These are phyloP conservation scores for Plantago major DNA, from an alignment of 257 asterid species.

Conservation along the genomic window DNA sequence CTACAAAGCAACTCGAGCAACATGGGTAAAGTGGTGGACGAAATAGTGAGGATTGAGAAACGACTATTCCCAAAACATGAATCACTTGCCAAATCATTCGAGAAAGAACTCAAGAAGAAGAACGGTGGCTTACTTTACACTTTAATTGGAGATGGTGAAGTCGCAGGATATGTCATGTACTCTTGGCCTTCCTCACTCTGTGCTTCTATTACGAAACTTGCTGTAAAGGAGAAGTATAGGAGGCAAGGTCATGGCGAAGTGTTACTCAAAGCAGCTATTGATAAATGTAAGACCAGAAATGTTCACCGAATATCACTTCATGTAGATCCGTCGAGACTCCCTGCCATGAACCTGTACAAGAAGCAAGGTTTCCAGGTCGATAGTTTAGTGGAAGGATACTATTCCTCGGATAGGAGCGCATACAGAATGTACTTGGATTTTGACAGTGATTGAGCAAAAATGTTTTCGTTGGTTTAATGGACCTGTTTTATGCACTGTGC, in stretches of 20 bases:
- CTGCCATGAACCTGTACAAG: slow-evolving; percentile 73
- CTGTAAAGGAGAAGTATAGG: slow-evolving; percentile 74
- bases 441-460: slow-evolving; percentile 25
- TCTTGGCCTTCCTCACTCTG: slow-evolving; percentile 77
- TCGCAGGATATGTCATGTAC: slow-evolving; percentile 79
- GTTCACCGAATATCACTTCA: slow-evolving; percentile 71
- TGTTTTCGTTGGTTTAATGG: neutral
- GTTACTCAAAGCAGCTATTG: slow-evolving; percentile 63
- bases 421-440: slow-evolving; percentile 82
- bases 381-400: slow-evolving; percentile 58
- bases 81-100: slow-evolving; percentile 70
- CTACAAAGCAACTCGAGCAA: slow-evolving; percentile 48
- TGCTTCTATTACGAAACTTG: slow-evolving; percentile 81
- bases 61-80: slow-evolving; percentile 84
- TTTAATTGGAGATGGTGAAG: slow-evolving; percentile 43
- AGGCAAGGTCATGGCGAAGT: slow-evolving; percentile 75
- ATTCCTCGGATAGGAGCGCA: slow-evolving; percentile 70
- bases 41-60: slow-evolving; percentile 73
- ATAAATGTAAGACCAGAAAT: slow-evolving; percentile 65
- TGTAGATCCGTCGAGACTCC: slow-evolving; percentile 70
- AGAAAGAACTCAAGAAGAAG: slow-evolving; percentile 62
- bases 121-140: slow-evolving; percentile 58
- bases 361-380: slow-evolving; percentile 76
- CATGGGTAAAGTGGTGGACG: slow-evolving; percentile 48
- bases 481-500: neutral